Base-by-base conservation (phyloP, 768 basidiomycete species). In the Mycena pura region DNA sequence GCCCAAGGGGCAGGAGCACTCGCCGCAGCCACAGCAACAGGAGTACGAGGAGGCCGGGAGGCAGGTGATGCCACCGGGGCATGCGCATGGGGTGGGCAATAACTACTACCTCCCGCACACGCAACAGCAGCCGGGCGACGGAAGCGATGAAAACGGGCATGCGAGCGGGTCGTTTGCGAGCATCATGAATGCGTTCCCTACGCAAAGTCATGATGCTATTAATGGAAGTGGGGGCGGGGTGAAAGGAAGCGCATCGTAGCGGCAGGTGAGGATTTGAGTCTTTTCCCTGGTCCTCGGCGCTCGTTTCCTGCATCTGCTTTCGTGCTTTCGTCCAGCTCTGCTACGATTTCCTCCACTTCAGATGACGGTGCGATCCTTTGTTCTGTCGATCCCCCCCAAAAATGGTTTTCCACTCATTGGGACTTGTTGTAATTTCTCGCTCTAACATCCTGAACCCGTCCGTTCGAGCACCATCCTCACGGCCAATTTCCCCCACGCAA, bases 111-210 rank as follows among this genome's bases (percentile, higher is more conserved):
- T 60, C 28, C 51, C 59, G 51, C 59, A 60, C 57, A 45, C 57
- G 41, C 57, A 59, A 25, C 48, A 58, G 41, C 48, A 25, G 25
- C 27, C 24, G n/a, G n/a, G 22, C 19, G 45, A 11, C 3, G 25
- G 21, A 28, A 29, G 39, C 32, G 32, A 40, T 22, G 46, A 39
- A 38, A 25, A 54, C 28, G 29, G 25, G 10, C 40, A 15, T 14
- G 29, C 9, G 27, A 38, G 49, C 21, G 41, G 31, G 24, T 54
- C 86, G 52, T 84, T 89, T 69, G 89, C 86, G 31, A 86, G 82
- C 60, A 88, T 90, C 63, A 86, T 90, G 87, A 84, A 87, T 65
- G 87, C 87, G n/a, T 89, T 62, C 53, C 53, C 60, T 46, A 62
- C 60, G 39, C 60, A 62, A 53, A n/a, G n/a, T n/a, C n/a, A n/a